These are phyloP conservation scores for Crinitomyces ghanaensis DNA, from an alignment of 805 yeast genomes.

Conservation along the genomic window DNA sequence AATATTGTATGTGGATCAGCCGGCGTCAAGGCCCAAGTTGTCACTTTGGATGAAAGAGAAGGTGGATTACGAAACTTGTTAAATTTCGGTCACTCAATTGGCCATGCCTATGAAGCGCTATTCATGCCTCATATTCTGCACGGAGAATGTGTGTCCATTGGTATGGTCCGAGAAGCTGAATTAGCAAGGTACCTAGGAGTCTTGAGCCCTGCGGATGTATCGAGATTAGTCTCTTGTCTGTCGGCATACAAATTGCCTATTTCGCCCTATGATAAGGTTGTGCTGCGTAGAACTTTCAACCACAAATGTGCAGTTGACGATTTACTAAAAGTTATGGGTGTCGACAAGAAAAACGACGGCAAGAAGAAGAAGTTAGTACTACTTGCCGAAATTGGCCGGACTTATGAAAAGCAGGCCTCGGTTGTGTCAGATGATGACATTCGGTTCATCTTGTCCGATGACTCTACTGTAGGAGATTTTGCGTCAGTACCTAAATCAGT, in stretches of 20 bases:
- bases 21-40: conserved; percentile 87
- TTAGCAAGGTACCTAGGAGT: conserved; percentile 84
- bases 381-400: conserved; percentile 74
- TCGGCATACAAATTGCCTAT: conserved; percentile 81
- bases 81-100: conserved; percentile 94
- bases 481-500: conserved; percentile 25
- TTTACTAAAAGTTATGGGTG: conserved; percentile 75
- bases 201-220: conserved; percentile 85
- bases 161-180: conserved; percentile 91
- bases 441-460: conserved; percentile 73
- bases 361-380: conserved; percentile 77
- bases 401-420: conserved; percentile 82
- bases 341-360: conserved; percentile 95
- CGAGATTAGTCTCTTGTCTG: conserved; percentile 73
- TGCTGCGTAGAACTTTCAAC: conserved; percentile 55
- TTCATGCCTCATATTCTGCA: conserved; percentile 92
- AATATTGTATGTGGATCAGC: conserved; percentile 78
- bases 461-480: conserved; percentile 48
- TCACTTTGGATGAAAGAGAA: conserved; percentile 87
- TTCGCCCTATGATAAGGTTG: conserved; percentile 57
- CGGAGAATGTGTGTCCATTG: conserved; percentile 98
- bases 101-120: conserved; percentile 97
- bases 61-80: conserved; percentile 84
- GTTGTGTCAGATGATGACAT: conserved; percentile 71
- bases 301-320: conserved; percentile 68